Percentiles rank a stretch among this genome's conserved stretches.
phyloP scores from a whole-genome alignment of 257 asterid genomes.

The Thymus mandschuricus region DNA sequence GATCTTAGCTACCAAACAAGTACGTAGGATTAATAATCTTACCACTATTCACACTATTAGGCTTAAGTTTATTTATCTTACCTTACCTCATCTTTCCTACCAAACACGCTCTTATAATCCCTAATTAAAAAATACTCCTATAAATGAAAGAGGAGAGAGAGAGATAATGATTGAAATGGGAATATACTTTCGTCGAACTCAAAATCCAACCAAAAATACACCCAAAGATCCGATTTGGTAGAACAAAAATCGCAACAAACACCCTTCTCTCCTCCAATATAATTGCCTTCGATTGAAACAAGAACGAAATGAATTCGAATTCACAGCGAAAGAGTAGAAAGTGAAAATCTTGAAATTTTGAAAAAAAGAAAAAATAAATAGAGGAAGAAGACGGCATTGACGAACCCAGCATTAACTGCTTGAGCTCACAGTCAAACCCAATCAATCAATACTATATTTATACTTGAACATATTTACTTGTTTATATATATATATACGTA shows the following conservation, averaged over 20 bases:
- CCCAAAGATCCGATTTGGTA: conserved; percentile 6
- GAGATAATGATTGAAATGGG: conserved; percentile 1
- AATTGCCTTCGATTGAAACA: not conserved
- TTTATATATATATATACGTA: not conserved
- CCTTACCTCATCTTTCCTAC: too few relatives aligned
- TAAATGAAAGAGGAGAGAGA: not conserved
- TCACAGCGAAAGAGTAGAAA: not conserved
- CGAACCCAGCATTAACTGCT: conserved; percentile 23
- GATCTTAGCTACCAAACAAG: too few relatives aligned
- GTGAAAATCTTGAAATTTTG: not conserved
- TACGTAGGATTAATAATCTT: too few relatives aligned
- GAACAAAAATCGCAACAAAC: conserved; percentile 27
- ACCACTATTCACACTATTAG: too few relatives aligned
- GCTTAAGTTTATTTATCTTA: too few relatives aligned
- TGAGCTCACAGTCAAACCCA: conserved; percentile 21
- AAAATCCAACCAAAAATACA: not conserved
- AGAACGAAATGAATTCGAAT: not conserved
- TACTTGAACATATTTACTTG: conserved; percentile 16
- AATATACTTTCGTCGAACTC: not conserved
- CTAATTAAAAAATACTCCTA: too few relatives aligned
- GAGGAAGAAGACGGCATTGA: conserved; percentile 32
- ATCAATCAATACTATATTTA: conserved; percentile 31
- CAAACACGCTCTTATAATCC: too few relatives aligned
- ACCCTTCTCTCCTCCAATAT: not conserved
- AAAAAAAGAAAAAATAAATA: not conserved